These are phyloP conservation scores for Chlorella sp. DNA, from an alignment of 139 green algal genomes.

Conservation along the genomic window DNA sequence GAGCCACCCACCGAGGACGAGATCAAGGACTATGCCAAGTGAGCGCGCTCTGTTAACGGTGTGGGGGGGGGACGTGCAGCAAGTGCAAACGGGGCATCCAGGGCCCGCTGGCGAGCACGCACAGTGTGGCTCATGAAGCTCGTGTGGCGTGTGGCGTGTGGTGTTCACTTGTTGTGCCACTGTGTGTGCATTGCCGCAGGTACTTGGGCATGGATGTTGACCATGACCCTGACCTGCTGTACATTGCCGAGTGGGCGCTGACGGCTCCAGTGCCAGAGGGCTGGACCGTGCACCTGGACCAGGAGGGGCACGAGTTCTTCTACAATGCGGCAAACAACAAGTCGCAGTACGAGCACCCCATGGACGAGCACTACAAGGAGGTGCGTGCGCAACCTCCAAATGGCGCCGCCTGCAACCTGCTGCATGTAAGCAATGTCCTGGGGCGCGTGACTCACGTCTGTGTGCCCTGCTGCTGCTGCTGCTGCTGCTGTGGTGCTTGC, in stretches of 20 bases:
- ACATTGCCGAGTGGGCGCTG: constrained; percentile 75
- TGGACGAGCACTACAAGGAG: constrained; percentile 61
- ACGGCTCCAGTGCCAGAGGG: constrained; percentile 58
- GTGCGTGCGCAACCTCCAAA: not conserved
- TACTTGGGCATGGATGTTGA: constrained; percentile 51
- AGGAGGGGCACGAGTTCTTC: constrained; percentile 52
- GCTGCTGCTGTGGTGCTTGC: not conserved
- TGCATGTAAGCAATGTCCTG: too few species aligned
- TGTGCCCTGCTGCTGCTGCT: not conserved
- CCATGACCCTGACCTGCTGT: constrained; percentile 55
- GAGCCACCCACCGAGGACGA: constrained; percentile 31
- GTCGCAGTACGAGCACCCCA: constrained; percentile 67
- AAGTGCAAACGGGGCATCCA: not conserved
- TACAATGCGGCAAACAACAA: constrained; percentile 49
- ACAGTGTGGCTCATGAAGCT: not conserved
- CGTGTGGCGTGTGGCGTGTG: too few species aligned
- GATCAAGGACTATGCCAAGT: constrained; percentile 35
- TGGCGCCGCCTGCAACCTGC: too few species aligned
- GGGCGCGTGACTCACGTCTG: too few species aligned
- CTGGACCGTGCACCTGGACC: constrained; percentile 63
- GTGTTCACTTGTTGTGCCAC: too few species aligned
- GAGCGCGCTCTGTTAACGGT: not conserved
- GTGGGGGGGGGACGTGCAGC: not conserved
- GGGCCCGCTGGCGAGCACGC: not conserved
- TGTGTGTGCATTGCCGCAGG: not conserved